Base-by-base conservation (phyloP, 1,284 basidiomycete genomes). In the Rhodotorula sp. region DNA sequence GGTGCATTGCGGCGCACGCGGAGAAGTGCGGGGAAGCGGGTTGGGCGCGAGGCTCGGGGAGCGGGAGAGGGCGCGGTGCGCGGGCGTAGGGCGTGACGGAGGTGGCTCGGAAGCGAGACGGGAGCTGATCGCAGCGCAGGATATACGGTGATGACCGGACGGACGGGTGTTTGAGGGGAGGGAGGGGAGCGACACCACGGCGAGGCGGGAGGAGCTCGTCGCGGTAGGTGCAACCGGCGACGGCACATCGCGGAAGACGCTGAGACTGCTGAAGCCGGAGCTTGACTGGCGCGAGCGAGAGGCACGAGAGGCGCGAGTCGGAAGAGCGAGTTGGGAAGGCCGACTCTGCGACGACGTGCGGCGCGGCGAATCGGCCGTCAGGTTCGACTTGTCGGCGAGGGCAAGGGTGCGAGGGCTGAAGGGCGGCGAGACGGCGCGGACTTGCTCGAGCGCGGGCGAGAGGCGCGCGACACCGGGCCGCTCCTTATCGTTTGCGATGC, bases 351-450 rank as follows among this genome's bases (percentile, higher is more conserved):
- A 32, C 22, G 13, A 15, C 12, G 25, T 17, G 39, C 39, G 53
- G 15, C 44, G 44, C 44, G 36, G 61, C 53, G 39, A 55, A 15
- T 44, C 29, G 36, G 41, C 39, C 10, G 41, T 36, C 25, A 48
- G 32, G 34, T 67, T 67, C 22, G 66, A 67, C 66, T 67, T 67
- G 66, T 67, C 66, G 10, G 15, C 10, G 13, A 67, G 48, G 1
- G 66, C 66, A 10, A 37, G 34, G 1, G n/a, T n/a, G n/a, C 56
- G 44, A 9, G 56, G 32, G 27, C n/a, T n/a, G 17, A 9, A n/a
- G 19, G n/a, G 39, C 3, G 55, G n/a, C 19, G 15, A 19, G 6
- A 44, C 27, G 29, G 13, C 7, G 39, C 25, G 48, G 48, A 50
- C 25, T 9, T 4, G 48, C 22, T n/a, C 13, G n/a, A n/a, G n/a